Conservation (phyloP, 768 basidiomycete genomes). For the Neoboletus brunneissimus region DNA sequence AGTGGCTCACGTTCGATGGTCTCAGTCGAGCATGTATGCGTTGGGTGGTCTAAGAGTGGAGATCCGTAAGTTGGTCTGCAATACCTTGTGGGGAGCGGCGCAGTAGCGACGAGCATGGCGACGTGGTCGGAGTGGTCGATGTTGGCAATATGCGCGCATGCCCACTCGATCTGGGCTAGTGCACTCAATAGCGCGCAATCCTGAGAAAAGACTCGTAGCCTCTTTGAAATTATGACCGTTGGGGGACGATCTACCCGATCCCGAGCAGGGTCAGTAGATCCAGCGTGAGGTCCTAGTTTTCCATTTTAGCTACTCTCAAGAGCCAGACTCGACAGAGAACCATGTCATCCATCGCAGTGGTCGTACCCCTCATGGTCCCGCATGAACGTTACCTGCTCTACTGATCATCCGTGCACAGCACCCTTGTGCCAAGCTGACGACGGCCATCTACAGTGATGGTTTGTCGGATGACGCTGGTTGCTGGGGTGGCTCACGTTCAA, state of each 20-base stretch:
- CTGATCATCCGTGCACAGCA: conserved; percentile 9
- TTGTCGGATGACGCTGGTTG: conserved; percentile 3
- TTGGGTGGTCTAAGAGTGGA: background rate
- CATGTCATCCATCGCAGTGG: background rate
- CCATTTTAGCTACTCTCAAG: too few relatives aligned
- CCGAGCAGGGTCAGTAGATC: background rate
- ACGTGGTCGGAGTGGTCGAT: background rate
- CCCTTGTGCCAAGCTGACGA: background rate
- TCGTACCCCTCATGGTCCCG: background rate
- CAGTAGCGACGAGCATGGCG: background rate
- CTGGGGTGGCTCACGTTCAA: conserved; percentile 8
- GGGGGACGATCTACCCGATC: too few relatives aligned
- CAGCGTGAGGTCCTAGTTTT: background rate
- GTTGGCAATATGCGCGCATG: conserved; percentile 1
- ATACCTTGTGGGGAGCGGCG: background rate
- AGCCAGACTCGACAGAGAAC: background rate
- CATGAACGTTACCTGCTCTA: background rate
- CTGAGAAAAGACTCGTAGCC: background rate
- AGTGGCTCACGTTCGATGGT: conserved; percentile 14
- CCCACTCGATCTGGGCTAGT: background rate
- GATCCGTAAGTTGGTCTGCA: background rate
- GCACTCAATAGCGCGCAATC: background rate
- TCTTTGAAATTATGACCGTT: background rate
- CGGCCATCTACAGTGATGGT: background rate
- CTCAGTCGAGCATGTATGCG: background rate